Percentiles rank a stretch among this genome's conserved stretches.
phyloP scores from a whole-genome alignment of 495 filamentous ascomycete genomes.

The Daldinia childiae region DNA sequence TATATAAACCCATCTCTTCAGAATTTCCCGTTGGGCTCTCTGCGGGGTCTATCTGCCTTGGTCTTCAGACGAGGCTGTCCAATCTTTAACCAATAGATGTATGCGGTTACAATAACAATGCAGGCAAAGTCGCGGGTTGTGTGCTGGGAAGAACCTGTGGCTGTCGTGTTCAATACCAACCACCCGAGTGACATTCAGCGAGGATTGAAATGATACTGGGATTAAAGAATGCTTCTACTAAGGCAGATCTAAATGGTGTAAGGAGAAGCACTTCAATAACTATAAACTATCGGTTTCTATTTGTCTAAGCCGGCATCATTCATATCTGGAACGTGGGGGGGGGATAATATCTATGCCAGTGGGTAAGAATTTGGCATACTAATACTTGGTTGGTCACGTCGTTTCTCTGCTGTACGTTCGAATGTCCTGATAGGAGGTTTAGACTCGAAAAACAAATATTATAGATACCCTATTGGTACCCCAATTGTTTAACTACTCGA shows the following conservation, averaged over 20 bases:
- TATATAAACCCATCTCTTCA: neutral
- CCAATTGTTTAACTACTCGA: constrained; percentile 31
- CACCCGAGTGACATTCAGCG: neutral
- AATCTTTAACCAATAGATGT: neutral
- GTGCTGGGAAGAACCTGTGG: neutral
- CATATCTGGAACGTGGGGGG: neutral
- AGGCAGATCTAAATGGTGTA: neutral
- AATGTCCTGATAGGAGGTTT: neutral
- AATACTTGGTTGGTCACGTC: neutral
- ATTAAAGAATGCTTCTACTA: neutral
- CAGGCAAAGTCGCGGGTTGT: neutral
- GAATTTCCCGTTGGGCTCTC: neutral
- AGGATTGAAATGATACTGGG: neutral
- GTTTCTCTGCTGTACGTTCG: neutral
- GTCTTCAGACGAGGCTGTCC: neutral
- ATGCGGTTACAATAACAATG: neutral
- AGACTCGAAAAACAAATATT: constrained; percentile 17
- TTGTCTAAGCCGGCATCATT: neutral
- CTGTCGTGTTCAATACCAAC: neutral
- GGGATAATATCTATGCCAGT: neutral
- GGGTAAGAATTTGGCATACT: neutral
- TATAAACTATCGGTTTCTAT: neutral
- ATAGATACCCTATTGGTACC: constrained; percentile 29
- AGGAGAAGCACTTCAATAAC: neutral
- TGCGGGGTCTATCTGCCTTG: constrained; percentile 1